Conservation (phyloP, 352 stramenopile genomes). For the Phytophthora sansomeana region DNA sequence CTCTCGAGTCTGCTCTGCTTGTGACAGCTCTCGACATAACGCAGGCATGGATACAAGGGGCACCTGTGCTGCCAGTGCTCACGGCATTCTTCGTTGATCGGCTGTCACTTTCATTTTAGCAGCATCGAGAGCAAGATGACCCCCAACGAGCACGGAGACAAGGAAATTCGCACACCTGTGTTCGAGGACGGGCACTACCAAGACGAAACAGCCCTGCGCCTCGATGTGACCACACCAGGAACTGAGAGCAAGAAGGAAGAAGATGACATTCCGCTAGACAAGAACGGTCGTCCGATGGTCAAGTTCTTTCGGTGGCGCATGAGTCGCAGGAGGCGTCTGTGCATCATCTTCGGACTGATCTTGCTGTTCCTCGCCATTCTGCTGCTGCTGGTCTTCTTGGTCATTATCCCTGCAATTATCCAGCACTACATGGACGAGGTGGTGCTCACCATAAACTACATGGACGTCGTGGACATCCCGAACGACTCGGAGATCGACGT, state of each 20-base stretch:
- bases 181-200: conserved; percentile 33
- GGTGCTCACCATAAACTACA: conserved; percentile 62
- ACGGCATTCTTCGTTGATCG: conserved; percentile 4
- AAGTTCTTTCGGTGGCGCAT: conserved; percentile 64
- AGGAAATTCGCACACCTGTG: conserved; percentile 31
- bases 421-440: conserved; percentile 66
- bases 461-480: conserved; percentile 61
- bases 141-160: conserved; percentile 31
- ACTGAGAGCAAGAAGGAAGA: conserved; percentile 29
- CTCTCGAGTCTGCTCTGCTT: background rate
- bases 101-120: conserved; percentile 23
- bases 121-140: conserved; percentile 18
- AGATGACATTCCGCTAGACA: conserved; percentile 23
- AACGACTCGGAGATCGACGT: conserved; percentile 51
- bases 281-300: conserved; percentile 31
- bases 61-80: conserved; percentile 3
- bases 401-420: conserved; percentile 57
- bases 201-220: conserved; percentile 17
- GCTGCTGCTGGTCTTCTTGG: conserved; percentile 67
- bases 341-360: conserved; percentile 42
- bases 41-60: conserved; percentile 21
- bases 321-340: conserved; percentile 48
- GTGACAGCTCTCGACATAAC: conserved; percentile 23
- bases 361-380: conserved; percentile 48
- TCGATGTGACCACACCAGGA: conserved; percentile 26